A percentile compares a stretch with the other conserved stretches of the same genome.
Conservation (phyloP, 192 early-diverging fungal species). For the Coemansia sp. region DNA sequence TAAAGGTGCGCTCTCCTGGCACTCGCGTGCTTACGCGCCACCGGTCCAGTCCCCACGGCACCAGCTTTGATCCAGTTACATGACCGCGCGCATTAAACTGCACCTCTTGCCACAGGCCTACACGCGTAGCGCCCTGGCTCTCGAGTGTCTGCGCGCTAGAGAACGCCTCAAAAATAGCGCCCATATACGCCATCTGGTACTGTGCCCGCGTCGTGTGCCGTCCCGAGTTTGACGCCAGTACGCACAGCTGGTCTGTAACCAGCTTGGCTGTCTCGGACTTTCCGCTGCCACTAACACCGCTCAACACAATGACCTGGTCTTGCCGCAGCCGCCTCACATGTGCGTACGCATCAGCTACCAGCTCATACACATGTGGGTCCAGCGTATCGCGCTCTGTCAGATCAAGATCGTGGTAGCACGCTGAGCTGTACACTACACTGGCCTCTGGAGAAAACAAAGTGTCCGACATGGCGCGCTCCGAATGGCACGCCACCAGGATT, state of each 20-base stretch:
- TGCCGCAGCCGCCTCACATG: slow-evolving; percentile 66
- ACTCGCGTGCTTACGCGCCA: slow-evolving; percentile 57
- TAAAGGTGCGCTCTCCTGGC: slow-evolving; percentile 61
- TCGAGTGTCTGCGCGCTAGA: slow-evolving; percentile 64
- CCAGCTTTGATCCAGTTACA: slow-evolving; percentile 76
- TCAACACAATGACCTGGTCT: slow-evolving; percentile 67
- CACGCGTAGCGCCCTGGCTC: slow-evolving; percentile 71
- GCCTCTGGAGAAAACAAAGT: slow-evolving; percentile 35
- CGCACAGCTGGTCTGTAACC: slow-evolving; percentile 70
- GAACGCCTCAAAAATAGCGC: slow-evolving; percentile 79
- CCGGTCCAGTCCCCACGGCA: slow-evolving; percentile 69
- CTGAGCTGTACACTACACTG: slow-evolving; percentile 43
- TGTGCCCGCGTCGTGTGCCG: slow-evolving; percentile 72
- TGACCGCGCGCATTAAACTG: slow-evolving; percentile 87
- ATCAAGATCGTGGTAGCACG: slow-evolving; percentile 50
- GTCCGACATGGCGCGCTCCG: slow-evolving; percentile 26
- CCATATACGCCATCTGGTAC: slow-evolving; percentile 65
- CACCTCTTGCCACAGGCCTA: slow-evolving; percentile 81
- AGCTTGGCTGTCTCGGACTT: slow-evolving; percentile 77
- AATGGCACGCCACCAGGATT: slow-evolving; percentile 43
- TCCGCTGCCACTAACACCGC: slow-evolving; percentile 85
- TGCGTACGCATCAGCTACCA: slow-evolving; percentile 70
- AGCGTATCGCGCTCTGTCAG: slow-evolving; percentile 32
- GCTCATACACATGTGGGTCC: slow-evolving; percentile 65
- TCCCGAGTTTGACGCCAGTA: slow-evolving; percentile 70